Evolutionary conservation across 2,329 filamentous ascomycete genomes (phyloP), one percentile per base, ranked within the genome.

Genomic region (Leptosphaerulina australis): DNA sequence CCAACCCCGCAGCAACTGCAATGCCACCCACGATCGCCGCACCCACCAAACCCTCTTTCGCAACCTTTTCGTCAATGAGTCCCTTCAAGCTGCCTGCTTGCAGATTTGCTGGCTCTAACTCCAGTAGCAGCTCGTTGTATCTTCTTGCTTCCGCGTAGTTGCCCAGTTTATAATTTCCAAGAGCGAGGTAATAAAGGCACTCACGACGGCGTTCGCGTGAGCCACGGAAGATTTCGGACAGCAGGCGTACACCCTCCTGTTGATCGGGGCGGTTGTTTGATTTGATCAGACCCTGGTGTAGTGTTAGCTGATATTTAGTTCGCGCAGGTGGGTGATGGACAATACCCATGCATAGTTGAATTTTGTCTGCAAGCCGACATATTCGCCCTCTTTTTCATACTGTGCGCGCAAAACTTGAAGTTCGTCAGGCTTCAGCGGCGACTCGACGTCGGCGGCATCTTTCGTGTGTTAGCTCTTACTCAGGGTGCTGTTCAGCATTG

Each of bases 301-400:
- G 35, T 36, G 44, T 62, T 17, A 62, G 56, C 30, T 11, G n/a
- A 12, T 21, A 21, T 6, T n/a, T n/a, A n/a, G n/a, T n/a, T n/a
- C n/a, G n/a, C n/a, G n/a, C n/a, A n/a, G n/a, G n/a, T n/a, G n/a
- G 28, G 40, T 26, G 26, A 30, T 22, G 22, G 37, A 22, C 63
- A 80, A 49, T 84, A 96, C 91, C 94, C 94, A 99, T 71, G 94
- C 93, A 75, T 93, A 97, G 85, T 99, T 99, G 84, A 99, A 99
- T 74, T 97, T 97, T 55, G 94, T 99, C 76, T 99, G 94, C 30
- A 99, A 84, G 53, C 93, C 92, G 54, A 96, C 93, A 80, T 96
- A 95, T 67, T 96, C 90, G 62, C 93, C 94, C 77, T 99, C 94
- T 72, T 96, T 96, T 72, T 97, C 93, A 73, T 94, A 99, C 74